Evolutionary conservation across 2,329 filamentous ascomycete species (phyloP).

Genomic region (Claviceps quebecensis): DNA sequence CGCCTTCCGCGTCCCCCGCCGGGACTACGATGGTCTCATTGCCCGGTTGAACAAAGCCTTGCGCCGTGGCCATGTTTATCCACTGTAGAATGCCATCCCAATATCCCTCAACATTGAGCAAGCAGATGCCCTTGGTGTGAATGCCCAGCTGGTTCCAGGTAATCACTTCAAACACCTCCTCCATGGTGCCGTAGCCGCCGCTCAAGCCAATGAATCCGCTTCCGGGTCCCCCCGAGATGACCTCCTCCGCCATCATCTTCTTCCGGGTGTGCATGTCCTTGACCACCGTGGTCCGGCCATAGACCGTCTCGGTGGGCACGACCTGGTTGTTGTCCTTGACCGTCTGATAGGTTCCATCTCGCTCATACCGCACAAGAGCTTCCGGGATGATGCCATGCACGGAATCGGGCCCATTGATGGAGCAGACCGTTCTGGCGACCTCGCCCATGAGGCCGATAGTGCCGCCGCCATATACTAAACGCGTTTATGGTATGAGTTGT

Average conservation of each 20-base stretch:
- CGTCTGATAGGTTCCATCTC: constrained; percentile 40
- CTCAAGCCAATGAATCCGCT: constrained; percentile 79
- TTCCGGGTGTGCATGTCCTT: constrained; percentile 95
- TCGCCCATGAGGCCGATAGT: constrained; percentile 95
- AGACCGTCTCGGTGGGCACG: constrained; percentile 50
- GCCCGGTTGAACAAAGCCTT: constrained; percentile 59
- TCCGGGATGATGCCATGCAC: constrained; percentile 93
- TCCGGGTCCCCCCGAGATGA: constrained; percentile 66
- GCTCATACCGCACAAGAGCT: constrained; percentile 69
- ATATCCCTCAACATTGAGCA: constrained; percentile 81
- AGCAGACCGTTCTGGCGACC: constrained; percentile 71
- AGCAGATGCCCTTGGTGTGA: constrained; percentile 62
- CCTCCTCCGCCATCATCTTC: constrained; percentile 80
- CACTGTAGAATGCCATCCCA: constrained; percentile 78
- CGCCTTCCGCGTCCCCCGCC: constrained; percentile 57
- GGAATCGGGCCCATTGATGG: constrained; percentile 61
- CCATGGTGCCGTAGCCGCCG: constrained; percentile 87
- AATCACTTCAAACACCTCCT: constrained; percentile 83
- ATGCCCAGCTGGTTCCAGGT: constrained; percentile 98
- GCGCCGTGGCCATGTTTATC: constrained; percentile 60
- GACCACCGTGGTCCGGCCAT: constrained; percentile 77
- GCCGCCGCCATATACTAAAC: constrained; percentile 77
- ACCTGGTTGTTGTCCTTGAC: constrained; percentile 34
- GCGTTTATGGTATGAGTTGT: neutral
- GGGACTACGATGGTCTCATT: constrained; percentile 70